Evolutionary conservation across 1,139 yeast genomes (phyloP), one percentile per base, ranked within the genome.

Genomic region (Pichia sp.): DNA sequence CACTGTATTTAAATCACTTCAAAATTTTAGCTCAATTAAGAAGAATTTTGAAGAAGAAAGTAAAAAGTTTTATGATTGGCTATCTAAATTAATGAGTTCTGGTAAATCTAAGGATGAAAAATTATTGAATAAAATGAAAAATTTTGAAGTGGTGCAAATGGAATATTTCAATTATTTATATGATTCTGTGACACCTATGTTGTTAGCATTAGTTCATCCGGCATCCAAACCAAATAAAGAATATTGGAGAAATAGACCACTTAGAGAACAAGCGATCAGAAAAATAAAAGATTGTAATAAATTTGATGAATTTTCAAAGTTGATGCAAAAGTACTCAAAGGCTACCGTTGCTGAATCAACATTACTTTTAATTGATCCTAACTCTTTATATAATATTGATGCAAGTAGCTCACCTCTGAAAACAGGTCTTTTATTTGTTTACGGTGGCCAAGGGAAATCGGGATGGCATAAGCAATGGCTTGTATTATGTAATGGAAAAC

Each of bases 381-480:
- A 35, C 24, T 35, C 41, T 26, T 24, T 47, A 2, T 45, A 43
- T n/a, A 43, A 36, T 25, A 6, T 41, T 23, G 43, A 41, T 16
- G 28, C 43, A 2, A 31, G 45, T 6, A 30, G 42, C 5, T 38
- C 40, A 0, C 41, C 56, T 6, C 41, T 45, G 12, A 60, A 58
- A 46, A 48, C 63, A 0, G 66, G 65, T 3, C 50, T 63, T 6
- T 49, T 63, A 22, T 62, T 61, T 43, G 61, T 63, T 3, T 68
- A 80, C 34, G 82, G 87, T 2, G 89, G 89, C 2, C 79, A 81
- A 49, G 85, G 86, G 10, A 84, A 82, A 54, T 78, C 76, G 30
- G 86, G 87, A 3, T 87, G 96, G 96, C 95, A 87, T 62, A 87
- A 87, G 57, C 90, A 84, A 62, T 86, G 95, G 94, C 87, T 87